Percentiles rank a stretch among this genome's conserved stretches.
Evolutionary conservation across 306 rosid species (phyloP).

Genomic region (Quercus gilva): DNA sequence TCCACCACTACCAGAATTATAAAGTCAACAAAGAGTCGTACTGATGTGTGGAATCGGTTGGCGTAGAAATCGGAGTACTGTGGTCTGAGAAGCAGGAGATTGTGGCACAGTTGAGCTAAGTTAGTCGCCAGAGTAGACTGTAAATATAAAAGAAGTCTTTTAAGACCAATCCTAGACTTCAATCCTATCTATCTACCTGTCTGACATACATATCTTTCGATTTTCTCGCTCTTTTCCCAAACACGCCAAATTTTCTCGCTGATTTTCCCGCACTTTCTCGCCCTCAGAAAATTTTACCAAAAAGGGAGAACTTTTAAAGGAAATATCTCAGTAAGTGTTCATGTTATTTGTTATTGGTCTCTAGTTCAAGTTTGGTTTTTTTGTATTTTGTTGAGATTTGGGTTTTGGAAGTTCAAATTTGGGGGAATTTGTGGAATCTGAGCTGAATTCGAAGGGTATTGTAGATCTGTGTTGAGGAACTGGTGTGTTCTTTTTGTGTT

Average conservation of each 20-base stretch:
- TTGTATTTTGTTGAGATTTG: not conserved
- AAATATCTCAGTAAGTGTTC: not conserved
- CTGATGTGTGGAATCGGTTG: not conserved
- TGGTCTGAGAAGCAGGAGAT: conserved; percentile 30
- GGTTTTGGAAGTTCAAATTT: not conserved
- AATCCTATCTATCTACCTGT: not conserved
- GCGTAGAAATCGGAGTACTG: not conserved
- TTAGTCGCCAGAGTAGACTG: conserved; percentile 60
- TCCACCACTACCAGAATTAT: not conserved
- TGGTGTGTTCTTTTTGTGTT: no score
- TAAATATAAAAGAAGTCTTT: conserved; percentile 9
- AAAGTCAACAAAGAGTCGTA: not conserved
- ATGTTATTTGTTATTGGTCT: not conserved
- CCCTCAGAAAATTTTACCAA: not conserved
- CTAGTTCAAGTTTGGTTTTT: conserved; percentile 5
- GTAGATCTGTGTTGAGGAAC: conserved; percentile 37
- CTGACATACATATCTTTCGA: conserved; percentile 16
- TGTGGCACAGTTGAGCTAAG: not conserved
- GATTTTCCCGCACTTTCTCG: conserved; percentile 29
- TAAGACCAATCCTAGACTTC: conserved; percentile 19
- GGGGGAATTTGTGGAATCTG: conserved; percentile 13
- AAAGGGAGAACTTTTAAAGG: not conserved
- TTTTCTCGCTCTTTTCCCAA: conserved; percentile 33
- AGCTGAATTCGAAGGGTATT: conserved; percentile 21
- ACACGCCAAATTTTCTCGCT: conserved; percentile 18